Base-by-base conservation (phyloP, 306 rosid genomes). In the Senna siamea region DNA sequence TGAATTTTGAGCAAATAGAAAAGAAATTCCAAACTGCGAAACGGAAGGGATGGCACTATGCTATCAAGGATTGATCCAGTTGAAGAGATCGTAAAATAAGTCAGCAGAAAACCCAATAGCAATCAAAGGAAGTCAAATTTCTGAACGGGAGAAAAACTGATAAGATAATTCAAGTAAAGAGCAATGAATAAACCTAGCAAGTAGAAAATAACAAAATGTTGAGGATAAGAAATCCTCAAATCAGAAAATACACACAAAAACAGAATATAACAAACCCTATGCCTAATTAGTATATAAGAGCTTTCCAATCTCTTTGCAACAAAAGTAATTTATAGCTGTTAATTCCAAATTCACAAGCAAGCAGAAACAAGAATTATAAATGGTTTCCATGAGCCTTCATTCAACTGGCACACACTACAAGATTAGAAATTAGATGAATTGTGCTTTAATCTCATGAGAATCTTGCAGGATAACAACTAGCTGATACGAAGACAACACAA, bases 31-130 rank as follows among this genome's bases (percentile, higher is more conserved):
- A 17, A 69, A 47, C 34, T 46, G 4, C 15, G 3, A 76, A 32
- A 30, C 2, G 0, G 28, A 13, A 7, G 44, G 22, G 4, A 19
- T 34, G 56, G 41, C 69, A 35, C 54, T 41, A 13, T 34, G 61
- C 70, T 28, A 72, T 60, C 30, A 48, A 66, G 50, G 32, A 2
- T 56, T 56, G 56, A 62, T 28, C 58, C 79, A 67, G 18, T 15
- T 7, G 15, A 26, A 51, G 54, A 35, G 17, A 69, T 34, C 5
- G 23, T 44, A 60, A 53, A 59, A 80, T 9, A 80, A 66, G 68
- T 26, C 13, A 55, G 77, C 15, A 20, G 58, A 75, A n/a, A n/a
- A n/a, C n/a, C n/a, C n/a, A n/a, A 60, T 50, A 44, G 43, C 74
- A 40, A 26, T 6, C 8, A 37, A 35, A 56, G 43, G 22, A 32